A percentile compares a stretch with the other conserved stretches of the same genome.
phyloP scores from a whole-genome alignment of 192 early-diverging fungal species.

The Linnemannia schmuckeri region DNA sequence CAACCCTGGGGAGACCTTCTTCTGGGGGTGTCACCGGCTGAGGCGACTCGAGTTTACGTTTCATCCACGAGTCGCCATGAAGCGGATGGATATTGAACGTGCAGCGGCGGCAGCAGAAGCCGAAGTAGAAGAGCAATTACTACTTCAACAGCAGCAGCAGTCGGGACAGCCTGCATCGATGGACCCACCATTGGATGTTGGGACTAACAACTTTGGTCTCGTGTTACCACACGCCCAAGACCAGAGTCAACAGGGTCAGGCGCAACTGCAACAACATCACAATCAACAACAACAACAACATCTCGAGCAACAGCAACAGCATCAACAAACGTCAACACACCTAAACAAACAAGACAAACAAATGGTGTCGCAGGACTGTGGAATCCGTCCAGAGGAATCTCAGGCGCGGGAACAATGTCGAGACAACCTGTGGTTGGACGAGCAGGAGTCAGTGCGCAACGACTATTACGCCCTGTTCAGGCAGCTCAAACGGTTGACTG shows the following conservation, averaged over 20 bases:
- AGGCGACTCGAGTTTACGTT: slow-evolving; percentile 47
- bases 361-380: neutral
- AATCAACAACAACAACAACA: slow-evolving; percentile 7
- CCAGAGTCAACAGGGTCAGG: neutral
- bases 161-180: neutral
- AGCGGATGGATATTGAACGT: neutral
- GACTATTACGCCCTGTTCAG: slow-evolving; percentile 48
- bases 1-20: neutral
- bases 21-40: slow-evolving; percentile 26
- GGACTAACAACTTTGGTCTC: neutral
- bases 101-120: neutral
- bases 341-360: neutral
- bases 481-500: slow-evolving; percentile 25
- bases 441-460: slow-evolving; percentile 22
- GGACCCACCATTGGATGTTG: neutral
- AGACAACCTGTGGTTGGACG: neutral
- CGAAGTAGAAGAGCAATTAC: neutral
- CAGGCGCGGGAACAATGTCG: slow-evolving; percentile 1
- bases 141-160: neutral
- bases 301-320: slow-evolving; percentile 7
- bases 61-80: slow-evolving; percentile 21
- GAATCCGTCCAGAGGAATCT: neutral
- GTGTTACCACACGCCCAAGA: neutral
- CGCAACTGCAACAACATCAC: slow-evolving; percentile 10
- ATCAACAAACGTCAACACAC: neutral